A percentile compares a stretch with the other conserved stretches of the same genome.
Conservation (phyloP, 768 basidiomycete species). For the Amanita phalloides region DNA sequence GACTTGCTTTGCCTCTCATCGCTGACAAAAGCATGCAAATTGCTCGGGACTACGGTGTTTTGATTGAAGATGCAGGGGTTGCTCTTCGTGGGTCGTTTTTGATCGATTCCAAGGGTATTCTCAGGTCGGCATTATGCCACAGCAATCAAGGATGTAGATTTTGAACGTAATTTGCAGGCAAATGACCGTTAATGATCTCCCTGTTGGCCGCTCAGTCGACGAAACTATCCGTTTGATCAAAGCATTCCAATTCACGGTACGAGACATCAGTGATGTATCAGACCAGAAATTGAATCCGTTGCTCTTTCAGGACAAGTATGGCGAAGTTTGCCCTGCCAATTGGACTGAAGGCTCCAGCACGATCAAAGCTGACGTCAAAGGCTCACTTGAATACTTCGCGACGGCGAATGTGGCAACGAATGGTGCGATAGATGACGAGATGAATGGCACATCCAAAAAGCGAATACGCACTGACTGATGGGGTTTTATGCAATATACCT, state of each 20-base stretch:
- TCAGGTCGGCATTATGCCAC: slow-evolving; percentile 35
- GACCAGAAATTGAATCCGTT: slow-evolving; percentile 1
- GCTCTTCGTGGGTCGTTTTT: slow-evolving; percentile 82
- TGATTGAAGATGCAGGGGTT: slow-evolving; percentile 82
- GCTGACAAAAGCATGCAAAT: slow-evolving; percentile 75
- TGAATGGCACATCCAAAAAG: slow-evolving; percentile 34
- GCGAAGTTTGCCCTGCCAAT: slow-evolving; percentile 89
- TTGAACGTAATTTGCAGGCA: slow-evolving; percentile 33
- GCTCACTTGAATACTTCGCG: slow-evolving; percentile 66
- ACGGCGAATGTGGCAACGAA: slow-evolving; percentile 12
- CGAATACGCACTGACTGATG: slow-evolving; percentile 41
- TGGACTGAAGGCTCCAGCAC: slow-evolving; percentile 79
- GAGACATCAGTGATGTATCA: slow-evolving; percentile 14
- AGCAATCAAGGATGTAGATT: background rate
- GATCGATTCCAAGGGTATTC: slow-evolving; percentile 73
- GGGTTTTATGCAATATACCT: background rate
- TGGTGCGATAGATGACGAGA: slow-evolving; percentile 1
- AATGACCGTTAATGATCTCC: slow-evolving; percentile 86
- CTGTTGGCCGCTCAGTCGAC: slow-evolving; percentile 91
- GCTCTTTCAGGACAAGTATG: slow-evolving; percentile 59
- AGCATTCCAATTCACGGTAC: slow-evolving; percentile 85
- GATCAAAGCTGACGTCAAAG: slow-evolving; percentile 71
- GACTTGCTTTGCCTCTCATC: slow-evolving; percentile 75
- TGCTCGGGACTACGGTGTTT: slow-evolving; percentile 77
- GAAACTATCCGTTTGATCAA: slow-evolving; percentile 87